Percentiles rank a stretch among this genome's conserved stretches.
Conservation (phyloP, 495 filamentous ascomycete genomes). For the Apodospora peruviana region DNA sequence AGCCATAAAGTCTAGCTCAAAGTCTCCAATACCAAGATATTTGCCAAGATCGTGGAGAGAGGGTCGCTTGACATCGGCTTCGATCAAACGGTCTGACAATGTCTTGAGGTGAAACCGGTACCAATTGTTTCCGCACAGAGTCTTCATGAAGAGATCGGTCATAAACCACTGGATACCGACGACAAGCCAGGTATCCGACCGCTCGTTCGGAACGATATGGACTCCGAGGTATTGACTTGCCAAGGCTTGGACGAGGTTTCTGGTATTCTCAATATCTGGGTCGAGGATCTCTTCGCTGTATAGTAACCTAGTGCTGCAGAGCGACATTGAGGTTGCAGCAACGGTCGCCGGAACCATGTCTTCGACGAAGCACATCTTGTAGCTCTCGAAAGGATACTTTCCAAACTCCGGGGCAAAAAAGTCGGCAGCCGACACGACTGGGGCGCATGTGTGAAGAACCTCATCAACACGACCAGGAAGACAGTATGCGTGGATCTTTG, state of each 20-base stretch:
- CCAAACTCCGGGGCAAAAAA: constrained; percentile 80
- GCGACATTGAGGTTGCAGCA: constrained; percentile 72
- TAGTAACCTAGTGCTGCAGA: constrained; percentile 82
- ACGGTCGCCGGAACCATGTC: constrained; percentile 69
- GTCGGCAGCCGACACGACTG: constrained; percentile 63
- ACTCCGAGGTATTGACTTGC: constrained; percentile 94
- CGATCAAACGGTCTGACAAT: constrained; percentile 72
- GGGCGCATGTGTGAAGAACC: constrained; percentile 68
- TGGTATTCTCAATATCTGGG: constrained; percentile 68
- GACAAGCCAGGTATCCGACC: constrained; percentile 84
- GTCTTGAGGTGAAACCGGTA: constrained; percentile 87
- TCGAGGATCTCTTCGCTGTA: constrained; percentile 80
- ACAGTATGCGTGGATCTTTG: constrained; percentile 84
- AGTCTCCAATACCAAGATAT: constrained; percentile 70
- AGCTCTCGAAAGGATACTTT: constrained; percentile 78
- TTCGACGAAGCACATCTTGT: constrained; percentile 91
- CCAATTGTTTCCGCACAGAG: constrained; percentile 88
- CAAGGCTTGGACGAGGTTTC: constrained; percentile 72
- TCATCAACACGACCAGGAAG: constrained; percentile 76
- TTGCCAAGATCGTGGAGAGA: constrained; percentile 76
- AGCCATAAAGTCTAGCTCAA: constrained; percentile 80
- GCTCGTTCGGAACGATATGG: constrained; percentile 73
- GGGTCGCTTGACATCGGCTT: constrained; percentile 75
- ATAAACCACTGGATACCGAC: constrained; percentile 90
- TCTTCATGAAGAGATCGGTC: constrained; percentile 84